Evolutionary conservation across 2,329 filamentous ascomycete species (phyloP).

Genomic region (Chrysoporthe cubensis): DNA sequence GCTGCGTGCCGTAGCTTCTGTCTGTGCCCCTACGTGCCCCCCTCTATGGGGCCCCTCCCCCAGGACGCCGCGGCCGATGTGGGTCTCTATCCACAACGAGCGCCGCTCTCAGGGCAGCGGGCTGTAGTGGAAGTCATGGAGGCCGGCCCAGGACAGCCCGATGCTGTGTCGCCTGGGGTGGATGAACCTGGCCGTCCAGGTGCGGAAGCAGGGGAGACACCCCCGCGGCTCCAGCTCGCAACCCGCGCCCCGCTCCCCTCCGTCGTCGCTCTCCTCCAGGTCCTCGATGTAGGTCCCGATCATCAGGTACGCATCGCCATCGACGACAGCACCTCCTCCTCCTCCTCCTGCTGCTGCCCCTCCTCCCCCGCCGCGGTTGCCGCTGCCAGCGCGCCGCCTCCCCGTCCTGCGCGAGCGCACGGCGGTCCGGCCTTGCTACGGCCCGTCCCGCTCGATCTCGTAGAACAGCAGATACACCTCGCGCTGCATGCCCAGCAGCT

Average conservation of each 20-base stretch:
- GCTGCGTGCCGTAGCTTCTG: background rate
- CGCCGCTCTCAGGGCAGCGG: constrained; percentile 14
- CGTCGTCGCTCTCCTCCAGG: constrained; percentile 6
- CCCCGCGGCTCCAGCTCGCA: background rate
- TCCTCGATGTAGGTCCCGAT: background rate
- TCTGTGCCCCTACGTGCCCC: too few species aligned
- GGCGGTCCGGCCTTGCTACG: constrained; percentile 21
- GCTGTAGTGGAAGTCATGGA: constrained; percentile 3
- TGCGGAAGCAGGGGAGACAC: constrained; percentile 8
- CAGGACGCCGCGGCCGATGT: background rate
- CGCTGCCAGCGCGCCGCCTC: background rate
- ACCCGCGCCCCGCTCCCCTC: background rate
- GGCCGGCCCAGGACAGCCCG: constrained; percentile 4
- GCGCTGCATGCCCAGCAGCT: constrained; percentile 90
- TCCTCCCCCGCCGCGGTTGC: background rate
- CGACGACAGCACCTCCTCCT: too few species aligned
- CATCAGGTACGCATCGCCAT: constrained; percentile 3
- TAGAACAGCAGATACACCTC: constrained; percentile 98
- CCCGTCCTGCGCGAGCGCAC: background rate
- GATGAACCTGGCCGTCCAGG: background rate
- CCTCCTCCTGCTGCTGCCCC: too few species aligned
- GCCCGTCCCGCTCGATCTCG: constrained; percentile 68
- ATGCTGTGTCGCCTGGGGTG: constrained; percentile 2
- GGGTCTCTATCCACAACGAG: background rate
- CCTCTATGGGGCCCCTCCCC: too few species aligned